Evolutionary conservation across 768 basidiomycete species (phyloP), one percentile per base, ranked within the genome.

Genomic region (Panellus pusillus): DNA sequence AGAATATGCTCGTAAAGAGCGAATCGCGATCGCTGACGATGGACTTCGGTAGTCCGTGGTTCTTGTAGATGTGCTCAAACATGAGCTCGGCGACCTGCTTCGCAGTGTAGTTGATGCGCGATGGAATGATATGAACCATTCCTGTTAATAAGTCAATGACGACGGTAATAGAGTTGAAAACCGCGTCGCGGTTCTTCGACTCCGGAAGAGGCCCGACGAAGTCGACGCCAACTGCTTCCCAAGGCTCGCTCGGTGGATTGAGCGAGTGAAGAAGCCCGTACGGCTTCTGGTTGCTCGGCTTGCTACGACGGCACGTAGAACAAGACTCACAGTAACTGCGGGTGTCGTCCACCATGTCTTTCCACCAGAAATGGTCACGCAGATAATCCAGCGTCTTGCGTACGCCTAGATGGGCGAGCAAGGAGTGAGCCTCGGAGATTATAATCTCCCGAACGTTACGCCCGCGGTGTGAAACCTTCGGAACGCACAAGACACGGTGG

Each of bases 381-480:
- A 20, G 8, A 9, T 19, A 42, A 9, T 42, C 41, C 2, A 42
- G 11, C 1, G 41, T 20, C 42, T 74, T 74, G 8, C 11, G 5
- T 0, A 54, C 11, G 2, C 72, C 70, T 0, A 74, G 17, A 37
- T 74, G 73, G 0, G 71, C 73, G 3, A 74, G 44, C 0, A 74
- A 6, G 0, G 68, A 69, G 29, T 74, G 72, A 0, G 70, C 72
- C 15, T 72, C 71, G 0, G 54, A 52, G 0, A 74, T 72, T 0
- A 74, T 20, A 44, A 44, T 47, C 43, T 72, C 72, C 0, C 64
- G 47, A 0, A 56, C 9, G 19, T 32, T 52, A 5, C 35, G 35
- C 3, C 47, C 47, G 1, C 13, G 24, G 17, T 44, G 28, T 0
- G 32, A 8, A 9, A 56, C 14, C 9, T 17, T 18, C 17, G 55